Evolutionary conservation across 2,329 filamentous ascomycete species (phyloP).

Genomic region (Penicillium sp.): DNA sequence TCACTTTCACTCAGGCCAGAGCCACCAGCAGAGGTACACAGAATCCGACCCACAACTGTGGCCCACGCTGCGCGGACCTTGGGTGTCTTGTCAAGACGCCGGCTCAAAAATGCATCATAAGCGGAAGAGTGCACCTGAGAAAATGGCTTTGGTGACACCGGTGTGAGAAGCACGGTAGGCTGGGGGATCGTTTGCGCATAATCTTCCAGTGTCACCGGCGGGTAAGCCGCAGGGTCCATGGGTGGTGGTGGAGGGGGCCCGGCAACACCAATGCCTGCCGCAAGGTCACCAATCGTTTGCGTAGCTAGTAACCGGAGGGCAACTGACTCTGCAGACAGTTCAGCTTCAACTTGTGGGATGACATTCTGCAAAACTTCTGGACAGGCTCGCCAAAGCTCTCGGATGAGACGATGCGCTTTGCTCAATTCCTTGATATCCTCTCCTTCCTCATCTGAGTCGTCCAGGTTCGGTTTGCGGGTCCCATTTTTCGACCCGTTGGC

Average conservation of each 20-base stretch:
- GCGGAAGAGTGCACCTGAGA: constrained; percentile 74
- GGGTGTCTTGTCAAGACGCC: constrained; percentile 82
- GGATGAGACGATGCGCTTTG: constrained; percentile 84
- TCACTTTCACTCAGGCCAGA: constrained; percentile 84
- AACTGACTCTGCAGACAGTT: constrained; percentile 85
- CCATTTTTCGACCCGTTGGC: constrained; percentile 51
- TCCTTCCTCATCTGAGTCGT: constrained; percentile 68
- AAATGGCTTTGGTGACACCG: constrained; percentile 85
- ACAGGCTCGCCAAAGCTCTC: constrained; percentile 90
- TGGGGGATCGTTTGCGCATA: constrained; percentile 52
- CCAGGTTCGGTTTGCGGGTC: constrained; percentile 51
- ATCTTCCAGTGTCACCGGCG: constrained; percentile 54
- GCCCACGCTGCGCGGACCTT: constrained; percentile 85
- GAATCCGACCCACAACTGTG: constrained; percentile 76
- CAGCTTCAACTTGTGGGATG: constrained; percentile 87
- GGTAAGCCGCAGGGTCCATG: constrained; percentile 81
- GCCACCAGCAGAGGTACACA: constrained; percentile 87
- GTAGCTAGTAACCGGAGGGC: constrained; percentile 84
- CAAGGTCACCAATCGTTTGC: constrained; percentile 92
- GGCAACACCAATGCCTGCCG: constrained; percentile 87
- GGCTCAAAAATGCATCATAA: constrained; percentile 80
- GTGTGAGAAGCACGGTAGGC: constrained; percentile 70
- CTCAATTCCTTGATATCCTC: constrained; percentile 82
- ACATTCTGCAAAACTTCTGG: constrained; percentile 89
- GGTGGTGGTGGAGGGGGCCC: constrained; percentile 71